Base-by-base conservation (phyloP, 345 rosid genomes). In the Excoecaria cochinchinensis region DNA sequence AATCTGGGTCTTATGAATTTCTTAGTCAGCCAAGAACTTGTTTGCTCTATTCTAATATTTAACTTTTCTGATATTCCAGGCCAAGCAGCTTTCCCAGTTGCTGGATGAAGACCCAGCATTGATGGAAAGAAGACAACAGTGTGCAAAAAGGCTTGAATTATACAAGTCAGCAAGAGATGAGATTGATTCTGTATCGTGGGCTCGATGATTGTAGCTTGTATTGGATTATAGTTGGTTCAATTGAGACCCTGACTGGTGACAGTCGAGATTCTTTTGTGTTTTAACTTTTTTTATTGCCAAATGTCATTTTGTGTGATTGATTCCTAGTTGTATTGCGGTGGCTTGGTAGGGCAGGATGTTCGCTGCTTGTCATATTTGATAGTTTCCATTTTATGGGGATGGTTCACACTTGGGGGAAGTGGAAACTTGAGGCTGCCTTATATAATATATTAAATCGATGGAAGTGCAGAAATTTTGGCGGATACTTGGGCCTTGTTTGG, bases 131-230 rank as follows among this genome's bases (percentile, higher is more conserved):
- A 83, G 85, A 50, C 81, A 57, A 52, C 69, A 83, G 64, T 79
- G 81, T 67, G 83, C 78, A 3, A 79, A 79, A 61, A 77, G 85
- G 78, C 83, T 83, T 44, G 83, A 83, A 25, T 61, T 83, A 53
- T 83, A 83, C 83, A 83, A 83, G 74, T 67, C 85, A 7, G 83
- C 85, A 3, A 83, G 81, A 78, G 85, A 83, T 61, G 85, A 83
- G 79, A 74, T 83, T 53, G 85, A 83, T 70, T 83, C 81, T 11
- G 85, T 83, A 44, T 74, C 85, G 13, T 83, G 85, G 85, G 71
- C 64, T 46, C 82, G 83, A 61, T 83, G 65, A 74, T 42, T 42
- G 24, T 14, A 38, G 3, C 15, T 69, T 76, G 74, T 76, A 70
- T n/a, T 19, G 48, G 57, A 15, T 16, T 42, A 42, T 22, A 39